These are phyloP conservation scores for Calonectria pseudoturangicola DNA, from an alignment of 2,329 filamentous ascomycete species.

Conservation along the genomic window DNA sequence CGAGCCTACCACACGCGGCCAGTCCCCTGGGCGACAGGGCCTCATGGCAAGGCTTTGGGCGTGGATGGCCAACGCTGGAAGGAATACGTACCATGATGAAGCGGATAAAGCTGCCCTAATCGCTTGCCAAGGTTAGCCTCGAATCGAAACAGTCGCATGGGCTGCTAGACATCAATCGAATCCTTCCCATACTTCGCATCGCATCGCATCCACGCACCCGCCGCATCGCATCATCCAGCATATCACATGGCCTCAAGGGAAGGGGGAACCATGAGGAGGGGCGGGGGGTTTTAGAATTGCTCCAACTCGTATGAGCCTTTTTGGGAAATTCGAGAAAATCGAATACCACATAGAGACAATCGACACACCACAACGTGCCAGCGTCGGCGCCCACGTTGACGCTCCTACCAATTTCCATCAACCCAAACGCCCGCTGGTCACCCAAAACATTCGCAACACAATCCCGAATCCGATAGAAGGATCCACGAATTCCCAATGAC, in stretches of 20 bases:
- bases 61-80: not conserved
- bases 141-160: slow-evolving; percentile 22
- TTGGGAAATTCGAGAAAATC: slow-evolving; percentile 19
- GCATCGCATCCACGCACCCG: not conserved
- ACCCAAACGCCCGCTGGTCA: slow-evolving; percentile 22
- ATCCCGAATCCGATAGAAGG: slow-evolving; percentile 21
- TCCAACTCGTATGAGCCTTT: slow-evolving; percentile 20
- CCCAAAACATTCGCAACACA: slow-evolving; percentile 24
- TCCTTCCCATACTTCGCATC: slow-evolving; percentile 3
- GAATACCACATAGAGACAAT: slow-evolving; percentile 16
- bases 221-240: slow-evolving; percentile 8
- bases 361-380: slow-evolving; percentile 24
- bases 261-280: slow-evolving; percentile 7
- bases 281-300: slow-evolving; percentile 20
- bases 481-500: slow-evolving; percentile 25
- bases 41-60: slow-evolving; percentile 22
- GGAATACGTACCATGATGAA: slow-evolving; percentile 19
- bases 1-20: slow-evolving; percentile 22
- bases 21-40: slow-evolving; percentile 6
- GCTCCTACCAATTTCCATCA: slow-evolving; percentile 25
- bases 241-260: slow-evolving; percentile 18
- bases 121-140: slow-evolving; percentile 16
- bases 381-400: slow-evolving; percentile 19
- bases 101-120: slow-evolving; percentile 10
- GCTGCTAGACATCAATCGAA: slow-evolving; percentile 11